These are phyloP conservation scores for Zea luxurians DNA, from an alignment of 176 grass and related monocot genomes.

Conservation along the genomic window DNA sequence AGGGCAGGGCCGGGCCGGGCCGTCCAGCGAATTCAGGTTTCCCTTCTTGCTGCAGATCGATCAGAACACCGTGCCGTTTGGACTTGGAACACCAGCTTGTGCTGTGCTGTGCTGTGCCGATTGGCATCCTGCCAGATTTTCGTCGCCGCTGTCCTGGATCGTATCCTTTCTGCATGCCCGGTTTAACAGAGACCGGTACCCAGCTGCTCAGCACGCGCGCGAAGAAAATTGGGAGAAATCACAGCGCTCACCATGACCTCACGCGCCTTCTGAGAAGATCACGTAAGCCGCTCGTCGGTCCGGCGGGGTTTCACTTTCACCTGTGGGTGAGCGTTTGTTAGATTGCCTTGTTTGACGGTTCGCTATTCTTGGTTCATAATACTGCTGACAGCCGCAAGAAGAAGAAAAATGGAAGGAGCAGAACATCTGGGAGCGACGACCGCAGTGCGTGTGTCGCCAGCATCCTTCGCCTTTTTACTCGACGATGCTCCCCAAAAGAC, in stretches of 20 bases:
- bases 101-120: not conserved
- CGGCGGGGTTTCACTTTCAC: not conserved
- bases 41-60: not conserved
- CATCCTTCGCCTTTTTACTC: not conserved
- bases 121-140: not conserved
- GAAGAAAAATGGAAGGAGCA: not conserved
- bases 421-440: not conserved
- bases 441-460: not conserved
- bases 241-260: slow-evolving; percentile 6
- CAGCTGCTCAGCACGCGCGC: not conserved
- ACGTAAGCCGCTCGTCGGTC: slow-evolving; percentile 8
- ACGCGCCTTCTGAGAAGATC: not conserved
- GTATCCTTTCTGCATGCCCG: not conserved
- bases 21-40: slow-evolving; percentile 1
- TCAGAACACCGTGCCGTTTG: not conserved
- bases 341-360: slow-evolving; percentile 17
- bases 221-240: not conserved
- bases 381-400: not conserved
- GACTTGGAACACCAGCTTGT: not conserved
- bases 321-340: not conserved
- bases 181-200: slow-evolving; percentile 23
- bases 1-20: no score
- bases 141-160: not conserved
- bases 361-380: not conserved
- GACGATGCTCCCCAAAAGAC: slow-evolving; percentile 40